A percentile compares a stretch with the other conserved stretches of the same genome.
phyloP scores from a whole-genome alignment of 1,284 basidiomycete genomes.

The Clitocybe nebularis region DNA sequence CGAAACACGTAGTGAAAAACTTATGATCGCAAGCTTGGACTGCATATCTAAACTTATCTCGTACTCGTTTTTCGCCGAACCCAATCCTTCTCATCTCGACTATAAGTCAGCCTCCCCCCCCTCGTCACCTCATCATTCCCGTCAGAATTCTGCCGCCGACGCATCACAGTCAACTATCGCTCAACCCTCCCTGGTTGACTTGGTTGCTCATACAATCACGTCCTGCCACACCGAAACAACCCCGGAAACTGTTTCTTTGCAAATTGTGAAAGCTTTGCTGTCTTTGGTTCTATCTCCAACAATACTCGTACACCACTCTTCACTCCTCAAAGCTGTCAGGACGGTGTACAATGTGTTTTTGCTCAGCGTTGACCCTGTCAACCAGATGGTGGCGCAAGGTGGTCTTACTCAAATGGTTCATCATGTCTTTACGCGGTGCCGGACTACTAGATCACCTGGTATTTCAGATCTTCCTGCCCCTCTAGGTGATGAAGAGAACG shows the following conservation, averaged over 20 bases:
- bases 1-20: slow-evolving; percentile 87
- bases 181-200: slow-evolving; percentile 76
- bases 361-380: slow-evolving; percentile 83
- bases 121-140: slow-evolving; percentile 56
- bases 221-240: slow-evolving; percentile 86
- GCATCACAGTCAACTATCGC: slow-evolving; percentile 49
- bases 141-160: slow-evolving; percentile 37
- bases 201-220: slow-evolving; percentile 92
- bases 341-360: slow-evolving; percentile 98
- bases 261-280: slow-evolving; percentile 92
- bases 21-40: slow-evolving; percentile 93
- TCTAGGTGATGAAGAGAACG: slow-evolving; percentile 12
- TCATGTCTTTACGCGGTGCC: slow-evolving; percentile 85
- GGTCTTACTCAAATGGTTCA: slow-evolving; percentile 97
- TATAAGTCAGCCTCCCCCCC: slow-evolving; percentile 75
- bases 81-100: slow-evolving; percentile 37
- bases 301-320: slow-evolving; percentile 89
- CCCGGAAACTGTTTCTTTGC: slow-evolving; percentile 86
- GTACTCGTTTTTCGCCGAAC: slow-evolving; percentile 89
- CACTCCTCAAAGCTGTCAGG: slow-evolving; percentile 89
- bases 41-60: slow-evolving; percentile 95
- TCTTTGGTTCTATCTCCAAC: slow-evolving; percentile 83
- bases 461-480: slow-evolving; percentile 13
- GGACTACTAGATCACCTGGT: slow-evolving; percentile 22
- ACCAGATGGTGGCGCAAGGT: slow-evolving; percentile 95